These are phyloP conservation scores for Ballota nigra DNA, from an alignment of 257 asterid genomes.

Conservation along the genomic window DNA sequence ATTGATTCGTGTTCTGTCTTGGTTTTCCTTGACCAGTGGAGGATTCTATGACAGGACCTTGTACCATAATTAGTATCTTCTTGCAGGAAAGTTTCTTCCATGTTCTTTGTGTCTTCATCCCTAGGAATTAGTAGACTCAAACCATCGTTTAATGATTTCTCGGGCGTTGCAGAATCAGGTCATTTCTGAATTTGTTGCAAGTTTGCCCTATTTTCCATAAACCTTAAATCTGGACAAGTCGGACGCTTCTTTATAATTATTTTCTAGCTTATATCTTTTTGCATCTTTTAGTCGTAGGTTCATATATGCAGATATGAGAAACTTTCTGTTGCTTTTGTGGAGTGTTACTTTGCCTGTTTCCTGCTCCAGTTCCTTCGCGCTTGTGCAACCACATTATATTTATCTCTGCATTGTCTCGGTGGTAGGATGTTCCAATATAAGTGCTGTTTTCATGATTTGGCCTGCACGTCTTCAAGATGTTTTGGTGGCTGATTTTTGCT, in stretches of 20 bases:
- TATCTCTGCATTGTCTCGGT: not conserved
- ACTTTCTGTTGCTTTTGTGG: no score
- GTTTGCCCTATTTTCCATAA: no score
- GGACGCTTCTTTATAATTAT: not conserved
- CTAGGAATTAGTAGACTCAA: no score
- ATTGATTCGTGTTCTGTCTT: not conserved
- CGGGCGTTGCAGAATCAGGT: no score
- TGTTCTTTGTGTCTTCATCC: not conserved
- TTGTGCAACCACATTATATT: not conserved
- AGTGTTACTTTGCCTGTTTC: not conserved
- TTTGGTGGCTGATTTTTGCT: not conserved
- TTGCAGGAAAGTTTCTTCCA: not conserved
- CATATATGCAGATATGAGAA: no score
- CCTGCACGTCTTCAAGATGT: not conserved
- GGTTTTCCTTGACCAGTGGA: not conserved
- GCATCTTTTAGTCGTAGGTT: no score
- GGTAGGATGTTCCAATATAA: not conserved
- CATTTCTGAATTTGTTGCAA: no score
- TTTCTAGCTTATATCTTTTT: no score
- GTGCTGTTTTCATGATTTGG: not conserved
- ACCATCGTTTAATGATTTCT: no score
- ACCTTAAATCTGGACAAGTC: no score
- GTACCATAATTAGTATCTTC: not conserved
- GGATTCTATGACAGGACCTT: not conserved
- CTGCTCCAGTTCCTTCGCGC: not conserved